Evolutionary conservation across 2,329 filamentous ascomycete genomes (phyloP).

Genomic region (Xylaria sp.): DNA sequence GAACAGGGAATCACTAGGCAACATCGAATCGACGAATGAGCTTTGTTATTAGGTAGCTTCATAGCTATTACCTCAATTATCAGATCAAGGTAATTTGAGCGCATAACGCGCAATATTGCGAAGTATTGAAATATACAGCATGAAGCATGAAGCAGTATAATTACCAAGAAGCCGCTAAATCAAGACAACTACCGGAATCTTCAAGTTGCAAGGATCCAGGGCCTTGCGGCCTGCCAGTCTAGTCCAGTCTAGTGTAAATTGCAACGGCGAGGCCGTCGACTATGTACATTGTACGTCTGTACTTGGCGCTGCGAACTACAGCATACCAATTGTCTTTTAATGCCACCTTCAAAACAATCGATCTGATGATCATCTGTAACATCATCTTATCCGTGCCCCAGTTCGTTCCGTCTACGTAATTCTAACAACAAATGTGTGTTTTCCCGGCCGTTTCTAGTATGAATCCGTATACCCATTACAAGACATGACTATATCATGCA

Average conservation of each 20-base stretch:
- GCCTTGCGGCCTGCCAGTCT: conserved; percentile 2
- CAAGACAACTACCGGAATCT: conserved; percentile 23
- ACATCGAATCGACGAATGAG: not conserved
- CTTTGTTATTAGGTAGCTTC: not conserved
- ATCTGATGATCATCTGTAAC: not conserved
- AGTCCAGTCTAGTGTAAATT: conserved; percentile 8
- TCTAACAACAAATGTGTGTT: not conserved
- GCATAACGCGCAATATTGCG: not conserved
- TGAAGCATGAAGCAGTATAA: conserved; percentile 24
- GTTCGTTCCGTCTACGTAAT: conserved; percentile 9
- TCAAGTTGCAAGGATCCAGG: conserved; percentile 28
- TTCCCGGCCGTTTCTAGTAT: not conserved
- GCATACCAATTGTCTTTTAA: not conserved
- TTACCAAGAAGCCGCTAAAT: conserved; percentile 19
- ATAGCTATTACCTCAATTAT: not conserved
- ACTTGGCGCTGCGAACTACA: not conserved
- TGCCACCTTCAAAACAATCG: not conserved
- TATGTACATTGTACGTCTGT: not conserved
- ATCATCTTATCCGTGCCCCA: conserved; percentile 17
- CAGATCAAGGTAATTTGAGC: not conserved
- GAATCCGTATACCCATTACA: not conserved
- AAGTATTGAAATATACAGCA: not conserved
- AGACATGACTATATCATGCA: conserved; percentile 13
- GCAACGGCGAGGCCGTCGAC: conserved; percentile 10
- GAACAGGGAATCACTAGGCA: not conserved